phyloP scores from a whole-genome alignment of 345 rosid genomes.

The Raphanus raphanistrum region DNA sequence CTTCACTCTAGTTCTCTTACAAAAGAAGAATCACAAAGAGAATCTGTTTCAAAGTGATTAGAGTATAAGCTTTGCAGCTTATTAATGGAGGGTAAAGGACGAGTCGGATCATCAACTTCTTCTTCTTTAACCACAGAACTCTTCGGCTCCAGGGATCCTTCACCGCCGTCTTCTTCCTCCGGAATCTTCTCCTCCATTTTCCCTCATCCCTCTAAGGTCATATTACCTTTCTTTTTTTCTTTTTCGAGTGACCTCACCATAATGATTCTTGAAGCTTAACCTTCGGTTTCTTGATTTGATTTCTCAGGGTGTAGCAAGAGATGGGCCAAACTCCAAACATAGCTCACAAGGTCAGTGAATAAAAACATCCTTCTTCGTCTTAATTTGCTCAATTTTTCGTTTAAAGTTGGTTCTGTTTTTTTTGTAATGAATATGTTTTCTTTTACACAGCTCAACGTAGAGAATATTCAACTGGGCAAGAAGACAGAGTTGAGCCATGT shows the following conservation, averaged over 20 bases:
- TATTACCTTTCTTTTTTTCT: slow-evolving; percentile 4
- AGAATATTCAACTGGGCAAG: slow-evolving; percentile 37
- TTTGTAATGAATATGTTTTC: not conserved
- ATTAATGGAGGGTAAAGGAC: slow-evolving; percentile 60
- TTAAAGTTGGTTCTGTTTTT: slow-evolving; percentile 11
- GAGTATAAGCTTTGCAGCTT: slow-evolving; percentile 2
- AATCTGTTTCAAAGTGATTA: not conserved
- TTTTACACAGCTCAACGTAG: slow-evolving; percentile 40
- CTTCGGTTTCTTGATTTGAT: not conserved
- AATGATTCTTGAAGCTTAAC: slow-evolving; percentile 19
- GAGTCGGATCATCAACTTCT: slow-evolving; percentile 52
- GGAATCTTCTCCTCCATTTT: slow-evolving; percentile 74
- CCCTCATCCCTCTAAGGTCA: slow-evolving; percentile 67
- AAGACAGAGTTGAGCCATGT: slow-evolving; percentile 48
- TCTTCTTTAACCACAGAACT: slow-evolving; percentile 72
- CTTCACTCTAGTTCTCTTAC: slow-evolving; percentile 18
- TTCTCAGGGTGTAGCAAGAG: slow-evolving; percentile 56
- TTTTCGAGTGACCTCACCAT: not conserved
- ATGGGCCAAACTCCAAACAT: slow-evolving; percentile 50
- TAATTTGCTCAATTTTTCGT: slow-evolving; percentile 3
- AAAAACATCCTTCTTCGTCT: not conserved
- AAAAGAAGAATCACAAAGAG: slow-evolving; percentile 11
- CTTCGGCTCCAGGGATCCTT: slow-evolving; percentile 66
- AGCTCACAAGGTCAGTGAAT: slow-evolving; percentile 49
- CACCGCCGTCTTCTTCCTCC: slow-evolving; percentile 47